These are phyloP conservation scores for Collybiopsis confluens DNA, from an alignment of 768 basidiomycete genomes.

Conservation along the genomic window DNA sequence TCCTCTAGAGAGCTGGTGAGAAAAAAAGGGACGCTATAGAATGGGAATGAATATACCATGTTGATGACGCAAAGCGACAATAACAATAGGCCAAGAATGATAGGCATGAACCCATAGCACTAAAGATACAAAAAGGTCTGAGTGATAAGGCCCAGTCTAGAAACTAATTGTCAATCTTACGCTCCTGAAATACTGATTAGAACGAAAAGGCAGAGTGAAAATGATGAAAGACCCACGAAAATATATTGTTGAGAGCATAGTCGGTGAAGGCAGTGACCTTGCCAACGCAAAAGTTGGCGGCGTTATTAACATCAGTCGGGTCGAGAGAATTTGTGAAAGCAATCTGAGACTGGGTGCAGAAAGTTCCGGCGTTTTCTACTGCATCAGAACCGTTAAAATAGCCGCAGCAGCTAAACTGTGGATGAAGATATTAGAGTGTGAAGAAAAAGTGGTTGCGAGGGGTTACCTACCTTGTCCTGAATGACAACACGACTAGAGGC, in stretches of 20 bases:
- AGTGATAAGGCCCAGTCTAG: background rate
- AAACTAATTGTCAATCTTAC: conserved; percentile 23
- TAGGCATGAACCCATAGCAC: conserved; percentile 82
- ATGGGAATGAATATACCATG: conserved; percentile 38
- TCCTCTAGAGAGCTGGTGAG: conserved; percentile 35
- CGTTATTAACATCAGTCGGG: conserved; percentile 28
- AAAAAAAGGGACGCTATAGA: conserved; percentile 8
- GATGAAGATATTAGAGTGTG: conserved; percentile 1
- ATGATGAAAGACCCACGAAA: conserved; percentile 58
- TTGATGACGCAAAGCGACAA: conserved; percentile 86
- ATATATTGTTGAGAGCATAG: conserved; percentile 70
- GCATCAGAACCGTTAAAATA: conserved; percentile 68
- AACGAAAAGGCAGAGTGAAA: background rate
- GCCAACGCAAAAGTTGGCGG: conserved; percentile 64
- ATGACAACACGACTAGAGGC: conserved; percentile 46
- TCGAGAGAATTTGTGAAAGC: conserved; percentile 38
- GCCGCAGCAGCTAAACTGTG: conserved; percentile 81
- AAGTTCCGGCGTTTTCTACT: conserved; percentile 49
- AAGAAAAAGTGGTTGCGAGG: no score
- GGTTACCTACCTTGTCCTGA: conserved; percentile 62
- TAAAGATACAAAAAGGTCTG: conserved; percentile 17
- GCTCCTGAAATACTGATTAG: conserved; percentile 33
- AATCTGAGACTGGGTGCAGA: conserved; percentile 43
- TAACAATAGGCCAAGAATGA: conserved; percentile 70
- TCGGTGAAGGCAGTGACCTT: conserved; percentile 67